Conservation (phyloP, 495 filamentous ascomycete genomes). For the Tuber aestivum region DNA sequence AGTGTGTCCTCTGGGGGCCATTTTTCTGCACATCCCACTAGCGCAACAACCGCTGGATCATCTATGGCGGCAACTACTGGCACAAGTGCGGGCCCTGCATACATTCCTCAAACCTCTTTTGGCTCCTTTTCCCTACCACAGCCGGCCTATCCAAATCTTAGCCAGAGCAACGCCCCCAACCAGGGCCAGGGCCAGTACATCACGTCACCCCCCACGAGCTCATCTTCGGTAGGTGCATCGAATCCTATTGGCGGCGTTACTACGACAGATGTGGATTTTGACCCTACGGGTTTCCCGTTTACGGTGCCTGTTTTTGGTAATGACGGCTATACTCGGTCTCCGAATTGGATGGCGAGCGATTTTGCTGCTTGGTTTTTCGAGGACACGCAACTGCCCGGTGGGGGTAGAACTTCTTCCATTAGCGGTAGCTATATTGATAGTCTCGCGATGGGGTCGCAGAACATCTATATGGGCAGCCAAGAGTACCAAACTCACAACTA, state of each 20-base stretch:
- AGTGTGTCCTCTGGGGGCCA: constrained; percentile 22
- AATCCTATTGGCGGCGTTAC: constrained; percentile 42
- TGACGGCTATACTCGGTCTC: constrained; percentile 74
- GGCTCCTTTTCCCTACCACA: constrained; percentile 53
- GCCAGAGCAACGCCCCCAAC: constrained; percentile 47
- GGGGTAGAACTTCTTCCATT: constrained; percentile 24
- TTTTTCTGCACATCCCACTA: constrained; percentile 26
- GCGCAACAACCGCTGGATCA: constrained; percentile 7
- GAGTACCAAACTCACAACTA: constrained; percentile 16
- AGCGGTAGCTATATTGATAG: constrained; percentile 46
- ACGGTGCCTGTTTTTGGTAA: constrained; percentile 78
- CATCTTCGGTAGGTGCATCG: constrained; percentile 43
- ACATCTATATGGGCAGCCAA: constrained; percentile 20
- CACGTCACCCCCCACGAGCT: constrained; percentile 47
- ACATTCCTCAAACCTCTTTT: constrained; percentile 26
- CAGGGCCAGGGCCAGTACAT: constrained; percentile 43
- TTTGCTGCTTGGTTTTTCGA: constrained; percentile 90
- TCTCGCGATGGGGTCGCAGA: constrained; percentile 40
- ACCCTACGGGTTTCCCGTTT: constrained; percentile 60
- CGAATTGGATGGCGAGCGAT: constrained; percentile 81
- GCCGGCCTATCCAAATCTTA: constrained; percentile 48
- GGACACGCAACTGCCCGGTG: constrained; percentile 43
- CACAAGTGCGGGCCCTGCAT: constrained; percentile 23
- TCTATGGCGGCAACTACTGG: constrained; percentile 30
- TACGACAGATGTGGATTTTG: constrained; percentile 50